A percentile compares a stretch with the other conserved stretches of the same genome.
Conservation (phyloP, 176 grass and related monocot species). For the Saccharum spontaneum region DNA sequence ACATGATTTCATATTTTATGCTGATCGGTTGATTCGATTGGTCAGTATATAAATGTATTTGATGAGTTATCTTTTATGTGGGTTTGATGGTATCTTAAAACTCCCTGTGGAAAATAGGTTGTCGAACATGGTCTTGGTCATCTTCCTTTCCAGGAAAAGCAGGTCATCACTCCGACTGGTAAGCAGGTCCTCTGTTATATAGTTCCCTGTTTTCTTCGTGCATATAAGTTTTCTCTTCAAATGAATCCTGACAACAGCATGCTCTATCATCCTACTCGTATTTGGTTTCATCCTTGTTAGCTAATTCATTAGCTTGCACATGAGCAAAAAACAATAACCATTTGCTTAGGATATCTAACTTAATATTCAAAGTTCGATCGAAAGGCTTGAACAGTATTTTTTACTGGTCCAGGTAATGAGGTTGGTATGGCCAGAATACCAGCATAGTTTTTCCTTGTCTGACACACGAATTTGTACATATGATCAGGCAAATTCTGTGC, state of each 20-base stretch:
- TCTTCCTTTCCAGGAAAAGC: conserved; percentile 92
- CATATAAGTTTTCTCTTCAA: conserved; percentile 12
- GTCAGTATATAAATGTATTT: conserved; percentile 54
- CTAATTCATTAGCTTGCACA: neutral
- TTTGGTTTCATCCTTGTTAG: neutral
- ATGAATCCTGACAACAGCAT: neutral
- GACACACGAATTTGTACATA: neutral
- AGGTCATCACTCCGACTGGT: conserved; percentile 95
- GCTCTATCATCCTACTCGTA: neutral
- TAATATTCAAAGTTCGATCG: neutral
- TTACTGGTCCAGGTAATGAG: neutral
- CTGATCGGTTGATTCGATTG: conserved; percentile 93
- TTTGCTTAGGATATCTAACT: neutral
- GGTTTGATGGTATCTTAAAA: conserved; percentile 39
- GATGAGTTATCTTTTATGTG: conserved; percentile 34
- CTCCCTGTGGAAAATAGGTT: conserved; percentile 65
- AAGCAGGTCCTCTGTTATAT: conserved; percentile 26
- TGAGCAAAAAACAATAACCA: neutral
- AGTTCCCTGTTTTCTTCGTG: neutral
- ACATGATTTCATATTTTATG: conserved; percentile 99
- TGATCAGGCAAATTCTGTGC: neutral
- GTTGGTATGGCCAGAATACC: neutral
- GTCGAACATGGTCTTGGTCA: conserved; percentile 92
- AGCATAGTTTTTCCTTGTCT: neutral
- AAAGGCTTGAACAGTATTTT: neutral